Conservation (phyloP, 2,329 filamentous ascomycete species). For the Biscogniauxia marginata region DNA sequence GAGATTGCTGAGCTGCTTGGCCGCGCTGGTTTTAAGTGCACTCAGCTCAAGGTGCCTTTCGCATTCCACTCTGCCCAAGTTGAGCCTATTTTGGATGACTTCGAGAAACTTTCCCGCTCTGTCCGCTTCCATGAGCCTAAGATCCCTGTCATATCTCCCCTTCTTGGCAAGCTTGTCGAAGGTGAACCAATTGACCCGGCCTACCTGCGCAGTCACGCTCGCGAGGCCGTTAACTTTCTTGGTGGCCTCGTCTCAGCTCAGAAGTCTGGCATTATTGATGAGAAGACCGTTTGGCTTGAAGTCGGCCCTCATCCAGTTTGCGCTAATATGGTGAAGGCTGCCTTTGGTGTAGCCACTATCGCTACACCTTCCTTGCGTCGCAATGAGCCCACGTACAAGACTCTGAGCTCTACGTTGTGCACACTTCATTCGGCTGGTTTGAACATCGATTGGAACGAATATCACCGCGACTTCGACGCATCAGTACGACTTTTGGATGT, state of each 20-base stretch:
- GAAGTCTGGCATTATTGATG: conserved; percentile 57
- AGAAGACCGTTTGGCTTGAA: conserved; percentile 70
- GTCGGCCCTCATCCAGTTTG: conserved; percentile 73
- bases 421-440: conserved; percentile 58
- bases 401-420: conserved; percentile 56
- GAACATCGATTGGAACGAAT: conserved; percentile 65
- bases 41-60: conserved; percentile 63
- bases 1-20: conserved; percentile 41
- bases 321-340: conserved; percentile 65
- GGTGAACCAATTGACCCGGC: conserved; percentile 54
- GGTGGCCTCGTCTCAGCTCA: conserved; percentile 60
- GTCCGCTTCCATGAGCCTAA: conserved; percentile 56
- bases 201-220: conserved; percentile 64
- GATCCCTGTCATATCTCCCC: conserved; percentile 66
- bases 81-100: conserved; percentile 60
- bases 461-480: conserved; percentile 59
- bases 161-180: conserved; percentile 61
- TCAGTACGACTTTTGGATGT: conserved; percentile 61
- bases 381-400: conserved; percentile 63
- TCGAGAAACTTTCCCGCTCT: conserved; percentile 51
- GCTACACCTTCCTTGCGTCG: conserved; percentile 62
- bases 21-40: conserved; percentile 56
- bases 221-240: conserved; percentile 69
- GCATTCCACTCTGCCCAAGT: conserved; percentile 67
- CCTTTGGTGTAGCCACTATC: conserved; percentile 52